phyloP scores from a whole-genome alignment of 2,329 filamentous ascomycete species.

The Aaosphaeria pasadenensis region DNA sequence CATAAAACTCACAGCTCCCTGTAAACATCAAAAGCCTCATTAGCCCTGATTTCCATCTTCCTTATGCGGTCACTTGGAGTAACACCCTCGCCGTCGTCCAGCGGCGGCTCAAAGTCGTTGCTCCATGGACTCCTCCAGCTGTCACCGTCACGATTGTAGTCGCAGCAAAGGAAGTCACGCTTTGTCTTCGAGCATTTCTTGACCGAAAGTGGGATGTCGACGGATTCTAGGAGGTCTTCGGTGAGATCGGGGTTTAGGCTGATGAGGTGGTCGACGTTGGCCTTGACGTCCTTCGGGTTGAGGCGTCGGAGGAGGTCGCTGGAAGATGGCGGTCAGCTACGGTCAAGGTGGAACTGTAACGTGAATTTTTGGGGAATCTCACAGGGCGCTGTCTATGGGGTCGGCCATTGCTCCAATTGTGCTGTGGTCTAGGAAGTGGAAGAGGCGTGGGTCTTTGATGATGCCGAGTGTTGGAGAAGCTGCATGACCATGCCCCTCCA shows the following conservation, averaged over 20 bases:
- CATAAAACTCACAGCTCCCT: constrained; percentile 65
- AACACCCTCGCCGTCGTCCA: constrained; percentile 74
- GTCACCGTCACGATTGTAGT: constrained; percentile 99
- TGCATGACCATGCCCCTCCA: constrained; percentile 17
- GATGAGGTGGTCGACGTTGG: constrained; percentile 87
- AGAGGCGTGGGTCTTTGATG: constrained; percentile 1
- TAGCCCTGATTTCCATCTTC: constrained; percentile 90
- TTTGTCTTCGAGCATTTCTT: constrained; percentile 83
- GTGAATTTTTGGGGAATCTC: constrained; percentile 43
- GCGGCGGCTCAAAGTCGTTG: constrained; percentile 93
- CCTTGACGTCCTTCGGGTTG: constrained; percentile 86
- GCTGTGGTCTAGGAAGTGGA: constrained; percentile 3
- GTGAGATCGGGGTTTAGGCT: constrained; percentile 84
- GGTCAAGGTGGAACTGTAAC: constrained; percentile 12
- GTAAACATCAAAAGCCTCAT: constrained; percentile 96
- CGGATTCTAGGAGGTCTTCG: constrained; percentile 95
- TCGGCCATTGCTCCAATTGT: constrained; percentile 28
- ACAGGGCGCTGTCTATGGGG: constrained; percentile 68
- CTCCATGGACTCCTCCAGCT: constrained; percentile 98
- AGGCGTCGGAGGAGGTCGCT: constrained; percentile 98
- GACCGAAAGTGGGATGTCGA: constrained; percentile 89
- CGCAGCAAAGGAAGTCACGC: constrained; percentile 95
- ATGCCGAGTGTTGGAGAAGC: constrained; percentile 3
- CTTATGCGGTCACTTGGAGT: constrained; percentile 87
- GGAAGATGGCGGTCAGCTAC: constrained; percentile 15